Conservation (phyloP, 2,329 filamentous ascomycete genomes). For the Epichloe bromicola region DNA sequence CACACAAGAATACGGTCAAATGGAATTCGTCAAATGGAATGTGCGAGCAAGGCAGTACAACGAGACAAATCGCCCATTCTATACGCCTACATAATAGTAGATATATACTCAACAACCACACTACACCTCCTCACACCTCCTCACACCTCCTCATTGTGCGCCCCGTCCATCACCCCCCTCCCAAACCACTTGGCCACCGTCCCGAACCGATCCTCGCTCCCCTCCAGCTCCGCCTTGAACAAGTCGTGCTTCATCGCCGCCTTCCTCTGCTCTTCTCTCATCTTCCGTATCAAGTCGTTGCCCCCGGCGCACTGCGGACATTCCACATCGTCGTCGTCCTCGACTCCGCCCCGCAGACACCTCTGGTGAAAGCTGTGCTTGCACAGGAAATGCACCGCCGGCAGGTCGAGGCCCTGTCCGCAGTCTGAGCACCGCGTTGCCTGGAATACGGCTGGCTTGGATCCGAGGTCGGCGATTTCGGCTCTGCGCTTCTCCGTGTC, state of each 20-base stretch:
- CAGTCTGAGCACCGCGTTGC: constrained; percentile 80
- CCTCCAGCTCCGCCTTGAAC: constrained; percentile 66
- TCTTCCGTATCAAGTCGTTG: constrained; percentile 80
- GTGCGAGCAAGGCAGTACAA: neutral
- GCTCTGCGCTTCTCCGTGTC: constrained; percentile 70
- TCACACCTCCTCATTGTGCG: constrained; percentile 18
- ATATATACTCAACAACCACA: neutral
- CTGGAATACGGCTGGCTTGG: constrained; percentile 80
- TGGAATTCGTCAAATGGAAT: too few species aligned
- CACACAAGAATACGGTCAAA: too few species aligned
- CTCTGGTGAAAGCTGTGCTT: constrained; percentile 94
- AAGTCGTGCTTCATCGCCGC: constrained; percentile 78
- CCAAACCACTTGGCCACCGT: constrained; percentile 93
- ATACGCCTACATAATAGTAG: neutral
- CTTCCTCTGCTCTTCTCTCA: constrained; percentile 75
- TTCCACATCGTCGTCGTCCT: constrained; percentile 49
- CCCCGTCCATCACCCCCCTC: constrained; percentile 68
- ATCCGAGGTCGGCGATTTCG: constrained; percentile 65
- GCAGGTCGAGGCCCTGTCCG: constrained; percentile 64
- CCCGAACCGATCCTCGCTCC: constrained; percentile 70
- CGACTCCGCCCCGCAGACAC: constrained; percentile 47
- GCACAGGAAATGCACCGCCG: constrained; percentile 89
- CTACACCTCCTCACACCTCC: constrained; percentile 19
- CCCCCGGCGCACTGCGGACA: constrained; percentile 76
- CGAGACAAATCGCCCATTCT: neutral